Percentiles rank a stretch among this genome's conserved stretches.
phyloP scores from a whole-genome alignment of 2,329 filamentous ascomycete species.

The Trichophyton schoenleinii region DNA sequence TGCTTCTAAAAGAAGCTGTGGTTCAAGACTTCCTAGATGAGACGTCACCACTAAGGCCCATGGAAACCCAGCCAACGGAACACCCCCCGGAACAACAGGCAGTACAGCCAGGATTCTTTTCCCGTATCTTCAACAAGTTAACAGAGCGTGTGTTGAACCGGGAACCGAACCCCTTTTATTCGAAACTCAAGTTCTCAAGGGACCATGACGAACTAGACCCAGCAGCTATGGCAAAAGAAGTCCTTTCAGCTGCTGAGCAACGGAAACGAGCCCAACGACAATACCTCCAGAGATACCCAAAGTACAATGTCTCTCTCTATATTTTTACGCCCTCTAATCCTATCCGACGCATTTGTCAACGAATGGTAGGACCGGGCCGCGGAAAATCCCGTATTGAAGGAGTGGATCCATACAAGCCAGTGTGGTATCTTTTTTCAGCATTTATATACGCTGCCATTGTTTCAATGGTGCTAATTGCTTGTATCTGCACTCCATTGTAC shows the following conservation, averaged over 20 bases:
- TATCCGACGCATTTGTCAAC: slow-evolving; percentile 71
- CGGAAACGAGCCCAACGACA: slow-evolving; percentile 82
- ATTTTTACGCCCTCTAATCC: slow-evolving; percentile 69
- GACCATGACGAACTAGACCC: slow-evolving; percentile 72
- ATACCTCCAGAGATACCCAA: slow-evolving; percentile 74
- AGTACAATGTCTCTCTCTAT: slow-evolving; percentile 85
- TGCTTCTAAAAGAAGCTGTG: slow-evolving; percentile 91
- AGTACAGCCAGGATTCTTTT: slow-evolving; percentile 47
- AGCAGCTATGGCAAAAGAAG: slow-evolving; percentile 77
- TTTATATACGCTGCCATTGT: slow-evolving; percentile 91
- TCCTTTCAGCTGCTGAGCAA: slow-evolving; percentile 67
- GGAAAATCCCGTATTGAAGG: slow-evolving; percentile 80
- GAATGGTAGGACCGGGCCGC: slow-evolving; percentile 79
- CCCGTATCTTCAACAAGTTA: slow-evolving; percentile 50
- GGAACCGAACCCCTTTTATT: slow-evolving; percentile 93
- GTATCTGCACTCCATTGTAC: slow-evolving; percentile 85
- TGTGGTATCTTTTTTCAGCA: slow-evolving; percentile 89
- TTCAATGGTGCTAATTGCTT: slow-evolving; percentile 94
- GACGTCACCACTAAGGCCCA: slow-evolving; percentile 26
- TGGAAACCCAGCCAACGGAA: slow-evolving; percentile 21
- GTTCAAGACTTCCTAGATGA: slow-evolving; percentile 91
- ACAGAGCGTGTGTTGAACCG: slow-evolving; percentile 45
- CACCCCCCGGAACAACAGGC: slow-evolving; percentile 23
- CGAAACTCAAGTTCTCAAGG: slow-evolving; percentile 57
- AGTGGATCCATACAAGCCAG: slow-evolving; percentile 70